Percentiles rank a stretch among this genome's conserved stretches.
These are phyloP conservation scores for Trichoderma sp. DNA, from an alignment of 2,329 filamentous ascomycete genomes.

Conservation along the genomic window DNA sequence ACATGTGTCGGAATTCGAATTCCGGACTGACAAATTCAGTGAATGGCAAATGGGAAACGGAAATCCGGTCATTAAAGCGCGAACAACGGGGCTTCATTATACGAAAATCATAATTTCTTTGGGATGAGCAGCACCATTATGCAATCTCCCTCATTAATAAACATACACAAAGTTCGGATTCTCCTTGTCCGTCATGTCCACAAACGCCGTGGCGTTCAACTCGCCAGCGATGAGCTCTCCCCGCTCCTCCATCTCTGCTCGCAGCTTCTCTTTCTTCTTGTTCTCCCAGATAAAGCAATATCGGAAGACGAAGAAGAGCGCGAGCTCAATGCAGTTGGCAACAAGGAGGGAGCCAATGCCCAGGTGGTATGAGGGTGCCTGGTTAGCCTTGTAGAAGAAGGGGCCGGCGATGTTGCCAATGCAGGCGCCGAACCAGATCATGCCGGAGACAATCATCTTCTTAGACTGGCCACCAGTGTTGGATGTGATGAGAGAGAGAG, in stretches of 20 bases:
- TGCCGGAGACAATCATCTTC: conserved; percentile 64
- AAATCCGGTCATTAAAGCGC: neutral
- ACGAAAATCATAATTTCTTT: neutral
- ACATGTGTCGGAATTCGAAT: neutral
- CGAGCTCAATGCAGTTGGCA: conserved; percentile 42
- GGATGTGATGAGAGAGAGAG: conserved; percentile 48
- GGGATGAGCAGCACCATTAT: neutral
- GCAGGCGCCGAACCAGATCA: conserved; percentile 61
- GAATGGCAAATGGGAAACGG: neutral
- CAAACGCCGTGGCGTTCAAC: conserved; percentile 43
- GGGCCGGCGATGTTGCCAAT: conserved; percentile 63
- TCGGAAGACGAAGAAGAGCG: conserved; percentile 42
- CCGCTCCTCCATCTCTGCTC: conserved; percentile 33
- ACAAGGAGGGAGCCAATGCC: conserved; percentile 47
- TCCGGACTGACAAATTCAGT: neutral
- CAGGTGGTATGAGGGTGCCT: conserved; percentile 45
- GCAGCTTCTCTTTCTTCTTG: conserved; percentile 38
- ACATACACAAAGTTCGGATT: conserved; percentile 46
- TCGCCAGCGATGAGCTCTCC: conserved; percentile 30
- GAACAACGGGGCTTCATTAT: neutral
- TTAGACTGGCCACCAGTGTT: conserved; percentile 60
- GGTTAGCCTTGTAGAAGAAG: conserved; percentile 61
- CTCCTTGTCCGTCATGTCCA: conserved; percentile 45
- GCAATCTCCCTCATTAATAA: conserved; percentile 31
- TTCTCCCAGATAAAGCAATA: conserved; percentile 45